Base-by-base conservation (phyloP, 2,329 filamentous ascomycete species). In the Pochonia chlamydosporia region DNA sequence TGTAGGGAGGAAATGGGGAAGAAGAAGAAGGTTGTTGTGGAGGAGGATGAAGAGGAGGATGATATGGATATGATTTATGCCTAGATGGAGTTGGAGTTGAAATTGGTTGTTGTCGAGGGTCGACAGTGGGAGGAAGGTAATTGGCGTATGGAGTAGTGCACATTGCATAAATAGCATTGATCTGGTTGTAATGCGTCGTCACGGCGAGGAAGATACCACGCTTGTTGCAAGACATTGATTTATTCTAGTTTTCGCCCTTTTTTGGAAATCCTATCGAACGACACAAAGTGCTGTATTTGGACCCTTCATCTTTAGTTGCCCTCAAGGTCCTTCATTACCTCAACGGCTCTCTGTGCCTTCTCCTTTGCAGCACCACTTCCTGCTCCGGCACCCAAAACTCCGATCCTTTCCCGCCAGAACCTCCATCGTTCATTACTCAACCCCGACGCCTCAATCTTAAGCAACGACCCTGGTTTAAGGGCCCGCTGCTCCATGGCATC, bases 1-100 rank as follows among this genome's bases (percentile, higher is more conserved):
- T 84, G 81, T 61, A 67, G 82, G 50, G 73, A 76, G 60, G 78
- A 82, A 57, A 64, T 85, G 64, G 73, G 69, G 26, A 74, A 76
- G 69, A 80, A 78, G 70, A 69, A 70, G 59, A 67, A 71, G 49
- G 59, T 63, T n/a, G 66, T 68, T 16, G 61, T 68, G 11, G 65
- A 67, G 7, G 67, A 71, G 24, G 73, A 76, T 1, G 73, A 75
- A 3, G 69, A 69, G 0, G 75, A 78, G 16, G 75, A 79, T 20
- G 74, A 78, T 37, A 73, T 76, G 26, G 78, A 81, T 33, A 68
- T 68, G 66, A 67, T 69, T 60, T 69, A 69, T 48, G 65, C 64
- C 26, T 69, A 49, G 58, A 26, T 9, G 45, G 26, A n/a, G 13
- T 23, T n/a, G n/a, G n/a, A 14, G 37, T 13, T 28, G 28, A 43